Evolutionary conservation across 345 rosid genomes (phyloP), one percentile per base, ranked within the genome.

Genomic region (Balakata baccata): DNA sequence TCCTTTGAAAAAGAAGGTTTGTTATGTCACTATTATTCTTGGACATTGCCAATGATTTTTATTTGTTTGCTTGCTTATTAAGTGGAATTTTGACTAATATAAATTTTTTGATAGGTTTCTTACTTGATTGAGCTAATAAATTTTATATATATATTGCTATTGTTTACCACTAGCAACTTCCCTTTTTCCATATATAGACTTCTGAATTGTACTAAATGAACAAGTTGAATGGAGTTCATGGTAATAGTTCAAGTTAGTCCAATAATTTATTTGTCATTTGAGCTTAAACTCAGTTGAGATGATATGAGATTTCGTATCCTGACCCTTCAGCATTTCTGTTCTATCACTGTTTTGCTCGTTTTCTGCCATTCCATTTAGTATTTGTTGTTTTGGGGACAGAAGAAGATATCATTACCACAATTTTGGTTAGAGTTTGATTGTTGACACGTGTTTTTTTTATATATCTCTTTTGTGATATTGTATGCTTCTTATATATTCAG

Each of bases 1-100:
- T 78, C 86, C 90, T 25, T 37, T 81, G 7, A 84, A 69, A 46
- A 85, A 84, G 84, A 84, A 85, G 92, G 90, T 88, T 56, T 53
- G 13, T 16, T 41, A 34, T 7, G 0, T 45, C 45, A 2, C 12
- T 11, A n/a, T n/a, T n/a, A n/a, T n/a, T n/a, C n/a, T n/a, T 60
- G 57, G 50, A 16, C 22, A 45, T 7, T 54, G 52, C 41, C 25
- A 56, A 1, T 68, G 20, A 11, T 12, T 57, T 53, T 39, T 52
- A 8, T 43, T 43, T 43, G 11, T 57, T 75, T 47, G 39, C 53
- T 5, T 69, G 4, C 16, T n/a, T 25, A 10, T n/a, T 13, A 4
- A 18, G 3, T 38, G 20, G 7, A 39, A 62, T 13, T n/a, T 0
- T 43, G 49, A 4, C 29, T 65, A 11, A 65, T 37, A 18, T 34